Base-by-base conservation (phyloP, 768 basidiomycete genomes). In the Coprinopsis marcescibilis region DNA sequence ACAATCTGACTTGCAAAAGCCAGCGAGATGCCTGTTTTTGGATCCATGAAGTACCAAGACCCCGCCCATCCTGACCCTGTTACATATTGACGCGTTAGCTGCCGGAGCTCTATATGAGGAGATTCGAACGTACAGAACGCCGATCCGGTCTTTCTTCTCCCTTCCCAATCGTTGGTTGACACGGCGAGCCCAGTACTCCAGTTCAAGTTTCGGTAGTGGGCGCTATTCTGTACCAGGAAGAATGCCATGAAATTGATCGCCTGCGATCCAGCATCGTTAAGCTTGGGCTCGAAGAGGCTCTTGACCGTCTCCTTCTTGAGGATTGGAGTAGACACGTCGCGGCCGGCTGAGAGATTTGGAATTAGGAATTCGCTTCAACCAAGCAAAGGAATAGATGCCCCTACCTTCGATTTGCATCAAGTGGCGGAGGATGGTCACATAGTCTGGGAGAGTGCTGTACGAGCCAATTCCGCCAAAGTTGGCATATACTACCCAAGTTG, bases 31-130 rank as follows among this genome's bases (percentile, higher is more conserved):
- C 66, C 67, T 2, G 64, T 62, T 3, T 51, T 54, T 15, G 66
- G 65, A 46, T 70, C 68, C 42, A 68, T 55, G 25, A 64, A 60
- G 40, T 59, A 60, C 34, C 53, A 60, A 1, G 68, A 66, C 17
- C 59, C 59, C n/a, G 66, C 66, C 62, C 62, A 69, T 19, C 67
- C 67, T 21, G 44, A 57, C 66, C 66, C 66, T 40, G 35, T 36
- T 10, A 13, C 19, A n/a, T n/a, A n/a, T n/a, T n/a, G n/a, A n/a
- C 17, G 17, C 8, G 17, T 36, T 17, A 36, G 19, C 66, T 32
- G 4, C 13, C 8, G 2, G 12, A 40, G 8, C 15, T 12, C 3
- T 7, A 37, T 20, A 4, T 24, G 39, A 36, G 13, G 17, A 19
- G 27, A 21, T 8, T 37, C 35, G 12, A 40, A 26, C 29, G 43